phyloP scores from a whole-genome alignment of 2,329 filamentous ascomycete genomes.

The Verticillium dahliae region DNA sequence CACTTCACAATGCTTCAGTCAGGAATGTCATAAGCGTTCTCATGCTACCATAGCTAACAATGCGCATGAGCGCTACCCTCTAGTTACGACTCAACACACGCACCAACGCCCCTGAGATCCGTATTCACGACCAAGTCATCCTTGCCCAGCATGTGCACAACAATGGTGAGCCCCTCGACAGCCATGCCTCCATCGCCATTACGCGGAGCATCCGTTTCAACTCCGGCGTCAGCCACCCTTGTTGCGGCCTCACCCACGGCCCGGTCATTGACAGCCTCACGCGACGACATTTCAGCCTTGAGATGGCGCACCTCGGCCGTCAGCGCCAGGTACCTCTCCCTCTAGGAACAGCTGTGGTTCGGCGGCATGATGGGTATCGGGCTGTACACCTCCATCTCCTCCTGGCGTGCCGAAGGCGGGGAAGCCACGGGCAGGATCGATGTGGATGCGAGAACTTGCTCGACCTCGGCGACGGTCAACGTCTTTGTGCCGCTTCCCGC shows the following conservation, averaged over 20 bases:
- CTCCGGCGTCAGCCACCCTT: slow-evolving; percentile 10
- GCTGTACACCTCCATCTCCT: slow-evolving; percentile 16
- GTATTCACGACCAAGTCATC: slow-evolving; percentile 47
- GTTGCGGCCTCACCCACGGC: slow-evolving; percentile 7
- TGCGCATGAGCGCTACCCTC: too few species aligned
- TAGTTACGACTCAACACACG: too few species aligned
- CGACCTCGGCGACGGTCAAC: not conserved
- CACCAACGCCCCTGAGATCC: slow-evolving; percentile 24
- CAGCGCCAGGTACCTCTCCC: slow-evolving; percentile 31
- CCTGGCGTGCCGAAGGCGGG: not conserved
- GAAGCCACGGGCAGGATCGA: not conserved
- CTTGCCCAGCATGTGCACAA: slow-evolving; percentile 41
- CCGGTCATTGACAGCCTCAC: slow-evolving; percentile 9
- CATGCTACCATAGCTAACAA: too few species aligned
- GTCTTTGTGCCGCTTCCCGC: not conserved
- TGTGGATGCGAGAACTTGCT: not conserved
- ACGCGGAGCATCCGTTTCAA: slow-evolving; percentile 13
- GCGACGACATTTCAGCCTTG: slow-evolving; percentile 28
- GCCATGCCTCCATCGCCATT: slow-evolving; percentile 27
- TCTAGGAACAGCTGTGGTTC: slow-evolving; percentile 35
- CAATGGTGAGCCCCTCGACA: slow-evolving; percentile 42
- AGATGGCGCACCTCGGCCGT: slow-evolving; percentile 33
- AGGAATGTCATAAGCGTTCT: too few species aligned
- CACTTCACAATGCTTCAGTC: too few species aligned
- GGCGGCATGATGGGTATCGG: slow-evolving; percentile 27